Evolutionary conservation across 2,329 filamentous ascomycete species (phyloP).

Genomic region (Talaromyces atroroseus): DNA sequence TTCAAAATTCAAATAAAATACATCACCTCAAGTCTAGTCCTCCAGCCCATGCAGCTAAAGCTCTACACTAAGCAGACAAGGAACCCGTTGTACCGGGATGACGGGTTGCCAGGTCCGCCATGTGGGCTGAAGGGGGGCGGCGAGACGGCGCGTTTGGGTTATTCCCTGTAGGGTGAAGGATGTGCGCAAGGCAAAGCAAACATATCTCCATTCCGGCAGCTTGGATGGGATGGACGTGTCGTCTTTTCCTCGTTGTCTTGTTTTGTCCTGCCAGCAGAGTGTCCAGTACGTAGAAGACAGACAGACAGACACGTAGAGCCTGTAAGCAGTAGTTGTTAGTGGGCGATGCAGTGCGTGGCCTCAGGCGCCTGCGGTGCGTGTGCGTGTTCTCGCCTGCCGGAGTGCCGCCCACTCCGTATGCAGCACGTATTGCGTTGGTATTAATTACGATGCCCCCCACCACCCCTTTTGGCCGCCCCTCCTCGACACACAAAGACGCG

Average conservation of each 20-base stretch:
- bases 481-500: too few species aligned
- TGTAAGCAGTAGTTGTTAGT: too few species aligned
- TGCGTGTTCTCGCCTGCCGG: too few species aligned
- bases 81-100: conserved; percentile 26
- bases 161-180: neutral
- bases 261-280: too few species aligned
- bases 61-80: conserved; percentile 5
- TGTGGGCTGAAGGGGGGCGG: conserved; percentile 22
- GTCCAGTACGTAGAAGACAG: too few species aligned
- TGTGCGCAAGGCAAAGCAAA: neutral
- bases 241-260: neutral
- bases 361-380: too few species aligned
- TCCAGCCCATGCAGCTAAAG: conserved; percentile 10
- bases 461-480: too few species aligned
- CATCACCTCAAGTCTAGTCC: neutral
- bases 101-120: conserved; percentile 23
- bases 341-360: too few species aligned
- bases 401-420: too few species aligned
- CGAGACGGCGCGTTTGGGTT: conserved; percentile 13
- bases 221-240: neutral
- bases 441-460: too few species aligned
- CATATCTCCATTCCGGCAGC: conserved; percentile 7
- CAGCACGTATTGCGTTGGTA: too few species aligned
- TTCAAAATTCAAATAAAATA: neutral
- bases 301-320: too few species aligned